Conservation (phyloP, 805 yeast genomes). For the Candida sithepensis region DNA sequence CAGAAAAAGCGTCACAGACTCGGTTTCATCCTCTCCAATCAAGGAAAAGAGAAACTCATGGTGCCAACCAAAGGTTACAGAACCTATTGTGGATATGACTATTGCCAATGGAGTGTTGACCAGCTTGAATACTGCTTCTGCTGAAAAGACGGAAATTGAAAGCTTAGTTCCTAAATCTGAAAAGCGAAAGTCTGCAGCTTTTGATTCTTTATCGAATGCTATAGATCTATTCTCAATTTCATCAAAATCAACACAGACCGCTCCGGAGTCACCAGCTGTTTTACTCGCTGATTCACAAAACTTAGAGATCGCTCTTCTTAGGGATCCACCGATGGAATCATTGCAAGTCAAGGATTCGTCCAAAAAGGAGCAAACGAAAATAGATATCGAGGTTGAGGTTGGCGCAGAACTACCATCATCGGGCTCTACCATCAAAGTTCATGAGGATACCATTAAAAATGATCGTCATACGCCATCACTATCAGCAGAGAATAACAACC, state of each 20-base stretch:
- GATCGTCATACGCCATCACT: background rate
- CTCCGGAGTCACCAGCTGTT: constrained; percentile 16
- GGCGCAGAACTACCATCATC: constrained; percentile 1
- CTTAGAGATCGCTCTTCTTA: background rate
- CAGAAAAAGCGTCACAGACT: constrained; percentile 10
- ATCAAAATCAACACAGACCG: constrained; percentile 15
- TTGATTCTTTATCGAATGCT: constrained; percentile 32
- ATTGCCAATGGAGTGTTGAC: constrained; percentile 31
- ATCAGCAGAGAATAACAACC: background rate
- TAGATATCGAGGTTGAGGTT: constrained; percentile 1
- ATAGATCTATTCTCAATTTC: constrained; percentile 27
- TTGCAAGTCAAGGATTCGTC: background rate
- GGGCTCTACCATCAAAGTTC: constrained; percentile 1
- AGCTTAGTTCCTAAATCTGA: constrained; percentile 17
- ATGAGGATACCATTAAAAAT: background rate
- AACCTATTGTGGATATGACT: constrained; percentile 31
- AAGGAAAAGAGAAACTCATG: constrained; percentile 28
- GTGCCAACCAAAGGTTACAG: constrained; percentile 28
- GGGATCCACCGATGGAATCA: background rate
- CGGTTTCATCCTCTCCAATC: constrained; percentile 27
- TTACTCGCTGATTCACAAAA: constrained; percentile 3
- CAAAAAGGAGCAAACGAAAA: background rate
- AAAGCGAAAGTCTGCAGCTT: constrained; percentile 30
- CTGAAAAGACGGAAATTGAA: constrained; percentile 3
- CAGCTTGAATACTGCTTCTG: constrained; percentile 9